Evolutionary conservation across 1,284 basidiomycete genomes (phyloP).

Genomic region (Schizophyllum commune): DNA sequence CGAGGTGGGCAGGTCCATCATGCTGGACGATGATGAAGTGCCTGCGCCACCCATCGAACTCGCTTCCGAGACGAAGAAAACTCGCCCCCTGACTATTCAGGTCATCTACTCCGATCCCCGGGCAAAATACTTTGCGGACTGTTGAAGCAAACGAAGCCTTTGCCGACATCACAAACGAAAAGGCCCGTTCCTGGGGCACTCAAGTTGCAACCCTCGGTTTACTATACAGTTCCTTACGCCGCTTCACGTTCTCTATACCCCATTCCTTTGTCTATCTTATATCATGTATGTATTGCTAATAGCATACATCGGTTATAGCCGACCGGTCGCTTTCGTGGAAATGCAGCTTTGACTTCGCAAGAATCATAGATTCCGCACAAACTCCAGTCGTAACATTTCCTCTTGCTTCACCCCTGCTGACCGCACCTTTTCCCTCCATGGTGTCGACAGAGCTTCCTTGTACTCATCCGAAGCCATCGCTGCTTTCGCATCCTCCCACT

Average conservation of each 20-base stretch:
- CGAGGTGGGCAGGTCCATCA: not conserved
- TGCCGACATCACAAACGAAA: too few relatives aligned
- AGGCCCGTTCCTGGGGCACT: too few relatives aligned
- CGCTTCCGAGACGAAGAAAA: not conserved
- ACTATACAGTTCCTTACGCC: too few relatives aligned
- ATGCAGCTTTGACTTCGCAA: too few relatives aligned
- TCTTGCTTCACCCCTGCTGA: slow-evolving; percentile 9
- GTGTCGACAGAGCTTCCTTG: slow-evolving; percentile 20
- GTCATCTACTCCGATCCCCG: not conserved
- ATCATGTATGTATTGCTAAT: too few relatives aligned
- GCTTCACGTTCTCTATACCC: too few relatives aligned
- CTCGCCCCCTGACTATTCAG: not conserved
- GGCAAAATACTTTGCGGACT: not conserved
- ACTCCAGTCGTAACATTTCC: slow-evolving; percentile 11
- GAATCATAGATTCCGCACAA: slow-evolving; percentile 1
- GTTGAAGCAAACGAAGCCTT: not conserved
- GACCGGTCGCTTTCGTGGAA: too few relatives aligned
- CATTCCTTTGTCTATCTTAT: too few relatives aligned
- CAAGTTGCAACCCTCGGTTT: too few relatives aligned
- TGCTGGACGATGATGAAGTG: not conserved
- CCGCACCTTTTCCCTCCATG: slow-evolving; percentile 23
- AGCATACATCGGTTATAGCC: too few relatives aligned
- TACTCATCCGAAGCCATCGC: slow-evolving; percentile 18
- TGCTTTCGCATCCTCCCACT: slow-evolving; percentile 14
- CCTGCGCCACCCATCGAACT: not conserved